phyloP scores from a whole-genome alignment of 345 rosid species.

The Lepidium aucheri region DNA sequence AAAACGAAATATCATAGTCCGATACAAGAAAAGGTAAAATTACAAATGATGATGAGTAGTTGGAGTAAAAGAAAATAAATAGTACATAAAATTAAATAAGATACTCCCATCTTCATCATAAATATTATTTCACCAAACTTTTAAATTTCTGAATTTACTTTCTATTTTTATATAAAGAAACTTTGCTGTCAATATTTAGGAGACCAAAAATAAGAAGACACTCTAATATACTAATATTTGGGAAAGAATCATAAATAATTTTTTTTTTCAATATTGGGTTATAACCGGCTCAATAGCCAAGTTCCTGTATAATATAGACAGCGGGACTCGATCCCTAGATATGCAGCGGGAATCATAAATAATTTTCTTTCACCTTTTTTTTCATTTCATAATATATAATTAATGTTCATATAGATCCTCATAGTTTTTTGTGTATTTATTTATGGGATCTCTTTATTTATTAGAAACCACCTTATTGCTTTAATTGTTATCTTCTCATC shows the following conservation, averaged over 20 bases:
- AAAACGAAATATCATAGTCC: neutral
- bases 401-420: neutral
- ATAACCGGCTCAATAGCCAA: no score
- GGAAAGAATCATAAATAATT: no score
- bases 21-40: neutral
- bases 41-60: slow-evolving; percentile 1
- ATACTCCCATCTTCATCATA: slow-evolving; percentile 17
- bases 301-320: no score
- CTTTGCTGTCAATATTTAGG: slow-evolving; percentile 15
- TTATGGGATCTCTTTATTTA: no score
- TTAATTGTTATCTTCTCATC: neutral
- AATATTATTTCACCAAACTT: neutral
- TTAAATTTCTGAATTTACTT: slow-evolving; percentile 4
- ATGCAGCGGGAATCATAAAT: no score
- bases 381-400: neutral
- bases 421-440: no score
- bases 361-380: neutral
- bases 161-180: no score
- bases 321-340: no score
- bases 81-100: slow-evolving; percentile 6
- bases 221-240: neutral
- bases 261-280: no score
- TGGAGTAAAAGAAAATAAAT: slow-evolving; percentile 8
- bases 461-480: neutral
- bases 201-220: slow-evolving; percentile 17